A percentile compares a stretch with the other conserved stretches of the same genome.
These are phyloP conservation scores for Syzygium malaccense DNA, from an alignment of 441 rosid species.

Conservation along the genomic window DNA sequence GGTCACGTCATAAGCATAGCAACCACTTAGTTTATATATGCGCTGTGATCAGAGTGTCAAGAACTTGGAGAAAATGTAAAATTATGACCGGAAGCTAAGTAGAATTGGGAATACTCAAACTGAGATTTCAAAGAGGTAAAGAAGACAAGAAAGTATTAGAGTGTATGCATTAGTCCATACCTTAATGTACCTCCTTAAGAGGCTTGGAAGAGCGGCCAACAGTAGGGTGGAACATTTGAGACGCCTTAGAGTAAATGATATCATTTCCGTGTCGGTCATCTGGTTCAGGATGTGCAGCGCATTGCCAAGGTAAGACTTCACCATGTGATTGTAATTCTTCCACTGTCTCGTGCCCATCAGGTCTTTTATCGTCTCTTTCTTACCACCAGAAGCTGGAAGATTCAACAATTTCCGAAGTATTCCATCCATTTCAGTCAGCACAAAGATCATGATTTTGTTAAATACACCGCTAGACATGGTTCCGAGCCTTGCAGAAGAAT, in stretches of 20 bases:
- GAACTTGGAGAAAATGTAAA: not conserved
- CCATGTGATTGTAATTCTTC: constrained; percentile 79
- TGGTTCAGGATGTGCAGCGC: constrained; percentile 84
- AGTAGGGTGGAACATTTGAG: constrained; percentile 65
- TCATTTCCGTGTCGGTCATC: constrained; percentile 91
- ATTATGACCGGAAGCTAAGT: not conserved
- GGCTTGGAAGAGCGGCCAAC: constrained; percentile 78
- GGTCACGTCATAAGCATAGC: not conserved
- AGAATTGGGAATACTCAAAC: not conserved
- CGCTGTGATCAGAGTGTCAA: not conserved
- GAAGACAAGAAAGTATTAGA: not conserved
- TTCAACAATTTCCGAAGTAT: constrained; percentile 64
- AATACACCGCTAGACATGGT: constrained; percentile 79
- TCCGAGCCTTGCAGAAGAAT: constrained; percentile 45
- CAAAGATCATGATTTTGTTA: constrained; percentile 76
- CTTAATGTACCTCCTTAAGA: constrained; percentile 79
- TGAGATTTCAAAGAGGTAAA: not conserved
- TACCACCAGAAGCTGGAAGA: constrained; percentile 72
- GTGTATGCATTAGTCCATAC: constrained; percentile 20
- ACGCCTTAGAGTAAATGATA: constrained; percentile 74
- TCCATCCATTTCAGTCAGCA: constrained; percentile 79
- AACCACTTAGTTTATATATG: not conserved
- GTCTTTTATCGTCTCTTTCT: constrained; percentile 58
- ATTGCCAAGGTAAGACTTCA: constrained; percentile 89
- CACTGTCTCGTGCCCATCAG: constrained; percentile 64